A percentile compares a stretch with the other conserved stretches of the same genome.
These are phyloP conservation scores for Eutypella sp. DNA, from an alignment of 2,329 filamentous ascomycete species.

Conservation along the genomic window DNA sequence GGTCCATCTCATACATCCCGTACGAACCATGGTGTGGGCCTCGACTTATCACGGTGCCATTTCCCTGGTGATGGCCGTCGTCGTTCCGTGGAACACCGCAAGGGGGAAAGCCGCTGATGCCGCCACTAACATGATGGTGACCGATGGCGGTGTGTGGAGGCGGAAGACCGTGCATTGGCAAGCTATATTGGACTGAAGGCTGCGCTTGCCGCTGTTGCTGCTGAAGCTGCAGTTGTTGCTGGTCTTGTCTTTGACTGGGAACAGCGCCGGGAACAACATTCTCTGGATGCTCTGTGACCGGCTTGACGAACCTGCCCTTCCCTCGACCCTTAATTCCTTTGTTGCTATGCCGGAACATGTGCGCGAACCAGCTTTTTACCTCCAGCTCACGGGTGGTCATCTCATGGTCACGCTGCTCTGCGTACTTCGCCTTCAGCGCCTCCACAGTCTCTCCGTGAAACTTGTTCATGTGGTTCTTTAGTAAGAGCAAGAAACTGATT, in stretches of 20 bases:
- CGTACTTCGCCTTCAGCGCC: conserved; percentile 66
- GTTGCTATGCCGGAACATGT: conserved; percentile 95
- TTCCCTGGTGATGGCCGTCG: conserved; percentile 5
- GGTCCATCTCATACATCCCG: conserved; percentile 43
- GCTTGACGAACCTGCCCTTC: conserved; percentile 66
- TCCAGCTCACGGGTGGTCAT: conserved; percentile 67
- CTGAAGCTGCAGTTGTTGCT: too few relatives aligned
- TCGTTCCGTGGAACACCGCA: conserved; percentile 14
- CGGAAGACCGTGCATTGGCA: conserved; percentile 24
- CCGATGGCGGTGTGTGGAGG: conserved; percentile 18
- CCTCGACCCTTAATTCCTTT: conserved; percentile 97
- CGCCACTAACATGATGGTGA: conserved; percentile 6
- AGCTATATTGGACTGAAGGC: conserved; percentile 11
- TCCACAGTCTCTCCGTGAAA: conserved; percentile 76
- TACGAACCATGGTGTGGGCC: conserved; percentile 34
- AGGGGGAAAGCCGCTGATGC: conserved; percentile 6
- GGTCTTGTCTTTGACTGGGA: too few relatives aligned
- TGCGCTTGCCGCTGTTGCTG: too few relatives aligned
- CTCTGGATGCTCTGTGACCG: conserved; percentile 10
- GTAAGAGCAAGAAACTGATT: not conserved
- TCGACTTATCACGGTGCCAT: conserved; percentile 10
- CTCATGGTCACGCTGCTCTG: conserved; percentile 55
- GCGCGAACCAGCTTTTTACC: conserved; percentile 78
- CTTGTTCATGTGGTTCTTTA: conserved; percentile 71
- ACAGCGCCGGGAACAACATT: conserved; percentile 21